Base-by-base conservation (phyloP, 1,284 basidiomycete genomes). In the Abortiporus biennis region DNA sequence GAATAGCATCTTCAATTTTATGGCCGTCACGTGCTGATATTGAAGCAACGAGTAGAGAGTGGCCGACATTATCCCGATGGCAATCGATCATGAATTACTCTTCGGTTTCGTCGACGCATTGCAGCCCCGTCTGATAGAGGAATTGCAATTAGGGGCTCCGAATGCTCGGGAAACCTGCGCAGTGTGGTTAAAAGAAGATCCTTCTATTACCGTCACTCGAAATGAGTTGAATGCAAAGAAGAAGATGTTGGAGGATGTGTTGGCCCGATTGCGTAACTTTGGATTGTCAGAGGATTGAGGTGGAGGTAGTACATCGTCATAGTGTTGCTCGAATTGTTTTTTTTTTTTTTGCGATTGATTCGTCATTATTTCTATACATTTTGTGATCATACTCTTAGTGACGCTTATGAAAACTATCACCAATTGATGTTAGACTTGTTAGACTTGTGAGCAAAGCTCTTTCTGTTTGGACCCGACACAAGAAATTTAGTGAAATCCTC, bases 11-110 rank as follows among this genome's bases (percentile, higher is more conserved):
- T n/a, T n/a, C n/a, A n/a, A n/a, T n/a, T n/a, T n/a, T n/a, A n/a
- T n/a, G 27, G 8, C 9, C 17, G 33, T 35, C 17, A 35, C 11
- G 9, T 9, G 16, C 17, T 35, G 33, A 17, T 11, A 11, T 17
- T 35, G 8, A 19, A 35, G 9, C 33, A 9, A 9, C 33, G 9
- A 11, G 33, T 41, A 76, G 74, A 61, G 72, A 12, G 52, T 74
- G 31, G 71, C 72, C 49, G 74, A 77, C 55, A 61, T 62, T 37
- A 50, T 74, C 2, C 73, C 74, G 0, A 53, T 62, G 13, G 47
- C 67, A 17, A 72, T 76, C 44, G 72, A 75, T 51, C 54, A 56
- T 36, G 59, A 62, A 34, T 68, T 74, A 43, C 48, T 77, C 23
- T 63, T 61, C 37, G 61, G 57, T 1, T 52, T 73, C 23, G 56